A percentile compares a stretch with the other conserved stretches of the same genome.
These are phyloP conservation scores for Leptographium procerum DNA, from an alignment of 2,329 filamentous ascomycete species.

Conservation along the genomic window DNA sequence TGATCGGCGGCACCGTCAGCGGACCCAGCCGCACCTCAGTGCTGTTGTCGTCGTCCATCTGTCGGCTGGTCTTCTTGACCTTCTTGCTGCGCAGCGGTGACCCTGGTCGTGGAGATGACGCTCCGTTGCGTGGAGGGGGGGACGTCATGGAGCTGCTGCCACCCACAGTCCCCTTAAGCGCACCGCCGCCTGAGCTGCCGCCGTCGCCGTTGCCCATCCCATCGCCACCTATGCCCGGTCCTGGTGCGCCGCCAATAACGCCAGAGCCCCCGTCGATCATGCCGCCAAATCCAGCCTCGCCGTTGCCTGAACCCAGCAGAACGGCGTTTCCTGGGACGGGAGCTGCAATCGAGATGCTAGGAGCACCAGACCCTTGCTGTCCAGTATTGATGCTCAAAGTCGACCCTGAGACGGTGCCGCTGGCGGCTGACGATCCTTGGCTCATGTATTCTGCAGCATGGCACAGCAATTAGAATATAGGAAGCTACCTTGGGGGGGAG, in stretches of 20 bases:
- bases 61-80: conserved; percentile 32
- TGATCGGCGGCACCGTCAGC: conserved; percentile 88
- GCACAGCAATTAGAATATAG: not conserved
- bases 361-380: not conserved
- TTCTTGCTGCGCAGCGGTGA: conserved; percentile 32
- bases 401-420: not conserved
- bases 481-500: too few relatives aligned
- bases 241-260: not conserved
- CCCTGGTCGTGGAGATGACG: conserved; percentile 26
- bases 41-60: conserved; percentile 21
- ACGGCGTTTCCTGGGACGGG: not conserved
- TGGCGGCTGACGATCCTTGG: not conserved
- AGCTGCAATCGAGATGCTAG: not conserved
- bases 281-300: not conserved
- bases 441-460: not conserved
- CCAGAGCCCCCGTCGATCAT: not conserved
- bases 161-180: not conserved
- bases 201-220: not conserved
- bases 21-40: conserved; percentile 47
- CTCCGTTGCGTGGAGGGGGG: conserved; percentile 21
- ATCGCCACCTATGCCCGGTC: not conserved
- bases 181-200: not conserved
- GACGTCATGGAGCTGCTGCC: not conserved
- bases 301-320: not conserved
- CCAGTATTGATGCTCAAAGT: not conserved